Percentiles rank a stretch among this genome's conserved stretches.
Evolutionary conservation across 306 rosid species (phyloP).

Genomic region (Acmispon strigosus): DNA sequence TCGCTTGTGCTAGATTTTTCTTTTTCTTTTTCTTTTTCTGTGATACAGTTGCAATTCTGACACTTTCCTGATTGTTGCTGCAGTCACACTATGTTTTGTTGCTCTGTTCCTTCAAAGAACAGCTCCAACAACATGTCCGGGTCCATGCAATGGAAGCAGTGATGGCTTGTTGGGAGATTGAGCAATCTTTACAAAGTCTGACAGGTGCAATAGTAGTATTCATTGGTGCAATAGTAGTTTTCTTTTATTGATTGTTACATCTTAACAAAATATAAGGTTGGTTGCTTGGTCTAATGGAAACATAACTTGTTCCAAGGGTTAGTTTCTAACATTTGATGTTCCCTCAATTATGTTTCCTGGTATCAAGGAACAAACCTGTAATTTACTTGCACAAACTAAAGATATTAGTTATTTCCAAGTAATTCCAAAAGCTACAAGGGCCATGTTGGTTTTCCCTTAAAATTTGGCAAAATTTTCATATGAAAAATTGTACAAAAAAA

Average conservation of each 20-base stretch:
- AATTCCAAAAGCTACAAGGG: neutral
- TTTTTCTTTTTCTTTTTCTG: neutral
- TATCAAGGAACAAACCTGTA: neutral
- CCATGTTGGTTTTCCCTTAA: neutral
- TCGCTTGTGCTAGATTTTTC: neutral
- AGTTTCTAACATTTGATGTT: neutral
- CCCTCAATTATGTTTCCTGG: neutral
- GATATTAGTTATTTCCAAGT: neutral
- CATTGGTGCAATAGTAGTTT: constrained; percentile 35
- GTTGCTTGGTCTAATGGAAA: constrained; percentile 1
- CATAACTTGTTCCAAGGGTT: neutral
- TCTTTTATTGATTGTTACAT: constrained; percentile 4
- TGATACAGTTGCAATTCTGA: neutral
- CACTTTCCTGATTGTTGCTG: constrained; percentile 18
- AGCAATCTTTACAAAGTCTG: constrained; percentile 87
- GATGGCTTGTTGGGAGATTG: constrained; percentile 99
- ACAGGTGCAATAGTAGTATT: constrained; percentile 51
- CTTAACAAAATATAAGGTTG: neutral
- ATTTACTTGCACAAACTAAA: neutral
- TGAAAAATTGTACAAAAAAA: neutral
- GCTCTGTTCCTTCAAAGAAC: constrained; percentile 97
- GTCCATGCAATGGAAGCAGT: constrained; percentile 99
- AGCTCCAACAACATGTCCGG: constrained; percentile 93
- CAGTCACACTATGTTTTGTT: constrained; percentile 92
- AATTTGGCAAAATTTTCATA: neutral